Base-by-base conservation (phyloP, 169 alveolate genomes). In the Plasmodium cynomolgi region DNA sequence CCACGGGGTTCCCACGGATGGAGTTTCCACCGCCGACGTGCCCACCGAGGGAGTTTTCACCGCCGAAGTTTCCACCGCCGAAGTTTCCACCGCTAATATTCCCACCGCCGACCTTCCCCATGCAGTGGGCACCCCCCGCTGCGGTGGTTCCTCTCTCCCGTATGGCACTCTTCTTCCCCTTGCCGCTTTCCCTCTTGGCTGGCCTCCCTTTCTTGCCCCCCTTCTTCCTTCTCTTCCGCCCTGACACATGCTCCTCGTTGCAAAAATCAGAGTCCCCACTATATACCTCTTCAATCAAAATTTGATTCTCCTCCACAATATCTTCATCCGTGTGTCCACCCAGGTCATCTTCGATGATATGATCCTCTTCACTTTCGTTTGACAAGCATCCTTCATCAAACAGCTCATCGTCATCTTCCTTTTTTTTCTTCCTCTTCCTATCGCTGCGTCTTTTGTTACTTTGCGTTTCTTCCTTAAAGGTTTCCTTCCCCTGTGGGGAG, bases 221-320 rank as follows among this genome's bases (percentile, higher is more conserved):
- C 71, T 47, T 88, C 39, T 74, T 88, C 58, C 62, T 88, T 85
- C 33, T 85, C 68, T 77, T 85, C 33, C 83, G 23, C 29, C 79
- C 62, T 9, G 82, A 58, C 13, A 20, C 20, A 79, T 58, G 71
- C 34, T 79, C 90, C 47, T 88, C 81, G 44, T 58, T 39, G 47
- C 50, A 50, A 80, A 88, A 58, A 5, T 23, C 94, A 3, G 94
- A 88, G 17, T 88, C 94, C 11, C 58, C 77, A 79, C 94, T 88
- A 33, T 88, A 88, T 8, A 79, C 81, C 73, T 88, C 94, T 13
- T 77, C 88, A 20, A 58, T 79, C 72, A 88, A 62, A 26, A 88
- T 88, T 88, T 77, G 82, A 20, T 79, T 77, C 81, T 88, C 94
- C 73, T 88, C 90, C n/a, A 88, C 81, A 88, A 88, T 88, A 73